Evolutionary conservation across 2,329 filamentous ascomycete species (phyloP).

Genomic region (Clarireedia monteithiana): DNA sequence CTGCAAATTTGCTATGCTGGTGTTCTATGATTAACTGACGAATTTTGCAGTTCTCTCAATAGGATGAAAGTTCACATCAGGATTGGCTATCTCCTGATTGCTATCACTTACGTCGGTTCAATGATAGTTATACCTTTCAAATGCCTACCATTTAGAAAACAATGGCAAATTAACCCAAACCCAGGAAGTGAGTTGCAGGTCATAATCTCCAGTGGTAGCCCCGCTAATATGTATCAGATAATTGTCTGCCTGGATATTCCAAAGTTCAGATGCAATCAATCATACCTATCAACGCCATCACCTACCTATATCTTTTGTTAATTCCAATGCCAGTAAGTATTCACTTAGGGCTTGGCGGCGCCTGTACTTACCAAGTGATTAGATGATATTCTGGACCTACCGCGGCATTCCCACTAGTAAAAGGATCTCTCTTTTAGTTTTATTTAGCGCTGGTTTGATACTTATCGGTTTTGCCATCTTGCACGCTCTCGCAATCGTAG

Average conservation of each 20-base stretch:
- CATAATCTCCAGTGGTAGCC: neutral
- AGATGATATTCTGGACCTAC: neutral
- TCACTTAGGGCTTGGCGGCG: neutral
- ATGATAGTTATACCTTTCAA: constrained; percentile 1
- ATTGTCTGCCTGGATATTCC: constrained; percentile 1
- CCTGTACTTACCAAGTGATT: neutral
- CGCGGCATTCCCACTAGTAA: neutral
- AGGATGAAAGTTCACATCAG: neutral
- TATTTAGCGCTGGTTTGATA: constrained; percentile 1
- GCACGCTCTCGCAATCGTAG: neutral
- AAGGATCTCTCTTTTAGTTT: neutral
- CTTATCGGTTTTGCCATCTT: neutral
- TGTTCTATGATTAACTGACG: neutral
- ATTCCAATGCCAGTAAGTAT: constrained; percentile 2
- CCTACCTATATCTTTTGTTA: neutral
- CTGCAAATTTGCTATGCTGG: neutral
- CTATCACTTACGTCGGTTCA: neutral
- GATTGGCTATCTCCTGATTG: neutral
- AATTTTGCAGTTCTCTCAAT: neutral
- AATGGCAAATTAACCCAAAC: constrained; percentile 8
- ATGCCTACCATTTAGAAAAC: constrained; percentile 4
- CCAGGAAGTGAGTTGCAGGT: constrained; percentile 1
- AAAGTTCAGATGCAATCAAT: neutral
- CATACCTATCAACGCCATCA: neutral
- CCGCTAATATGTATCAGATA: neutral